Evolutionary conservation across 371 early-diverging fungal species (phyloP).

Genomic region (Chytridiales sp.): DNA sequence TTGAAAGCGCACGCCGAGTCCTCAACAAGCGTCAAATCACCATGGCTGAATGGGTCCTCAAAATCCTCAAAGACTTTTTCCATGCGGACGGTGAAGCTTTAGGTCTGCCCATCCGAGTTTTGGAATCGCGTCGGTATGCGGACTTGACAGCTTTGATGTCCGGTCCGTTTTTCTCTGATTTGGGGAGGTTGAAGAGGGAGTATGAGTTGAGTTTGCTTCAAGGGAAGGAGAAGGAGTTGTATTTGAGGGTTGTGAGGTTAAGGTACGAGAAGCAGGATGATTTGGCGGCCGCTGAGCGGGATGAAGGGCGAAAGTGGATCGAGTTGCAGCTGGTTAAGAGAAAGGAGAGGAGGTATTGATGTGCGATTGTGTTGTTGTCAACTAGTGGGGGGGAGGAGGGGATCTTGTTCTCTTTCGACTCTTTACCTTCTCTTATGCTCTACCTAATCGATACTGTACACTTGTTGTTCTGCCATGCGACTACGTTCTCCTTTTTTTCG

Average conservation of each 20-base stretch:
- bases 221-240: slow-evolving; percentile 38
- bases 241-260: slow-evolving; percentile 37
- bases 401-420: no score
- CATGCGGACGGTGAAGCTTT: slow-evolving; percentile 85
- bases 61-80: slow-evolving; percentile 78
- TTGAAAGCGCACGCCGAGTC: slow-evolving; percentile 60
- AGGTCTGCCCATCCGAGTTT: slow-evolving; percentile 66
- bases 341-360: slow-evolving; percentile 26
- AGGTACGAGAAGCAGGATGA: slow-evolving; percentile 37
- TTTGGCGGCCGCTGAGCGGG: slow-evolving; percentile 20
- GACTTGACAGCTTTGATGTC: slow-evolving; percentile 21
- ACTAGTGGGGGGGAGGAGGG: no score
- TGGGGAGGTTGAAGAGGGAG: slow-evolving; percentile 32
- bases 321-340: slow-evolving; percentile 32
- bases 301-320: slow-evolving; percentile 38
- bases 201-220: slow-evolving; percentile 34
- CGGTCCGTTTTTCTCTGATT: slow-evolving; percentile 26
- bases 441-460: no score
- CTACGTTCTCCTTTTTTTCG: no score
- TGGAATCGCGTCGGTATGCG: slow-evolving; percentile 74
- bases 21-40: slow-evolving; percentile 39
- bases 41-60: slow-evolving; percentile 30
- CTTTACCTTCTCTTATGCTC: no score
- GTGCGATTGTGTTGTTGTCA: no score
- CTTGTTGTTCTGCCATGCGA: no score